A percentile compares a stretch with the other conserved stretches of the same genome.
Evolutionary conservation across 148 eudicot species (phyloP).

Genomic region (Hydrangea macrophylla): DNA sequence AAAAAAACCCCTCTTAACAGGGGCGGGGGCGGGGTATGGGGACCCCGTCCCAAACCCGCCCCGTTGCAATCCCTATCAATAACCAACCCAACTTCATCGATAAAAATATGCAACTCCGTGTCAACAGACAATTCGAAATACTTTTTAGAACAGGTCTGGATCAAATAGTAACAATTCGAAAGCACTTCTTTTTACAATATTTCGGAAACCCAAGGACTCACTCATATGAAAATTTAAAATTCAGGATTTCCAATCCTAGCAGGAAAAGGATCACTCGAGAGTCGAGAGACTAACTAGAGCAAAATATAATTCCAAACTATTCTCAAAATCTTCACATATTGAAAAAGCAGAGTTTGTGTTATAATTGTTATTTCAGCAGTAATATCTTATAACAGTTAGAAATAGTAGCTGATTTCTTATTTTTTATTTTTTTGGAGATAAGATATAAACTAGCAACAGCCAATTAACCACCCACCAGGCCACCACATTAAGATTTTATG

Average conservation of each 20-base stretch:
- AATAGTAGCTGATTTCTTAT: neutral
- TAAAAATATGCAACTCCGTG: no score
- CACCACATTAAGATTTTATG: neutral
- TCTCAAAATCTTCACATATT: no score
- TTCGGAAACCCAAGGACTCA: constrained; percentile 12
- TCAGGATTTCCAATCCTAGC: constrained; percentile 7
- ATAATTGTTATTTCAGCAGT: neutral
- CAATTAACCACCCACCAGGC: neutral
- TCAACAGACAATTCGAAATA: no score
- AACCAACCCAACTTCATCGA: no score
- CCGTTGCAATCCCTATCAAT: no score
- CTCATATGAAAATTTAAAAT: constrained; percentile 13
- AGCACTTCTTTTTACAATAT: constrained; percentile 13
- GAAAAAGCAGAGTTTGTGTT: no score
- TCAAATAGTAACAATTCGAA: constrained; percentile 1
- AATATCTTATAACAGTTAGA: neutral
- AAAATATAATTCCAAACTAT: no score
- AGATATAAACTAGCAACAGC: neutral
- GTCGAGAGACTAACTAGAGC: no score
- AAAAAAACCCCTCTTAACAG: no score
- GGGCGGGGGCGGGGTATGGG: no score
- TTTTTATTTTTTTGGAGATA: neutral
- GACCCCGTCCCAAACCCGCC: no score
- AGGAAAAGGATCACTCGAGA: neutral
- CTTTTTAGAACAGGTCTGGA: neutral